A percentile compares a stretch with the other conserved stretches of the same genome.
phyloP scores from a whole-genome alignment of 2,329 filamentous ascomycete genomes.

The Macroventuria anomochaeta region DNA sequence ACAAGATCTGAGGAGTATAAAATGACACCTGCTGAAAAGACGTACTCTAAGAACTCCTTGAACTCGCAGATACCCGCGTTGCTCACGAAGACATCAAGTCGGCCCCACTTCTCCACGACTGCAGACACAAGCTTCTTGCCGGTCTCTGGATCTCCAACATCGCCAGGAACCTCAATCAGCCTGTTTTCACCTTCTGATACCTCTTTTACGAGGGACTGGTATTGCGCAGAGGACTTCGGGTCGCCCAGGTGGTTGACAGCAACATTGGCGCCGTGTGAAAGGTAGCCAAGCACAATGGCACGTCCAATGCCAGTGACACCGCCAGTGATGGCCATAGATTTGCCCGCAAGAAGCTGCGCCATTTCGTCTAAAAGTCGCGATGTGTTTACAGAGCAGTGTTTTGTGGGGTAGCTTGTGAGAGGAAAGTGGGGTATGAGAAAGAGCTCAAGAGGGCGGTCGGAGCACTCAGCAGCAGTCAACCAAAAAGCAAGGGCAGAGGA shows the following conservation, averaged over 20 bases:
- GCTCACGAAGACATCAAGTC: conserved; percentile 74
- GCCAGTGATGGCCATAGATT: conserved; percentile 85
- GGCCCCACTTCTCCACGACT: conserved; percentile 66
- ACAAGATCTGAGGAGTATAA: too few species aligned
- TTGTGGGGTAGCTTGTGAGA: conserved; percentile 9
- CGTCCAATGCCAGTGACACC: conserved; percentile 86
- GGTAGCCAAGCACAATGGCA: conserved; percentile 80
- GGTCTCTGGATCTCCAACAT: conserved; percentile 77
- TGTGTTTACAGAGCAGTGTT: neutral
- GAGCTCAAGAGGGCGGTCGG: conserved; percentile 6
- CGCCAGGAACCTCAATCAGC: conserved; percentile 74
- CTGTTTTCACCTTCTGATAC: conserved; percentile 33
- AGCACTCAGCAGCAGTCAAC: neutral
- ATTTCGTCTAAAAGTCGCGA: neutral
- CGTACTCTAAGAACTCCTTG: conserved; percentile 78
- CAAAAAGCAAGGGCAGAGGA: neutral
- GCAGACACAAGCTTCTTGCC: conserved; percentile 70
- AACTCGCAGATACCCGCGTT: conserved; percentile 92
- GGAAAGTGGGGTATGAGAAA: conserved; percentile 10
- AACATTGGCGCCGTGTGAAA: conserved; percentile 78
- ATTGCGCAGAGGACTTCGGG: conserved; percentile 56
- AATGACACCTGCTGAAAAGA: conserved; percentile 9
- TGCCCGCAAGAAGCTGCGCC: conserved; percentile 67
- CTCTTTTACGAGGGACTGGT: conserved; percentile 56
- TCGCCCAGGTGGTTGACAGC: conserved; percentile 79